These are phyloP conservation scores for Jimgerdemannia lactiflua DNA, from an alignment of 192 early-diverging fungal species.

Conservation along the genomic window DNA sequence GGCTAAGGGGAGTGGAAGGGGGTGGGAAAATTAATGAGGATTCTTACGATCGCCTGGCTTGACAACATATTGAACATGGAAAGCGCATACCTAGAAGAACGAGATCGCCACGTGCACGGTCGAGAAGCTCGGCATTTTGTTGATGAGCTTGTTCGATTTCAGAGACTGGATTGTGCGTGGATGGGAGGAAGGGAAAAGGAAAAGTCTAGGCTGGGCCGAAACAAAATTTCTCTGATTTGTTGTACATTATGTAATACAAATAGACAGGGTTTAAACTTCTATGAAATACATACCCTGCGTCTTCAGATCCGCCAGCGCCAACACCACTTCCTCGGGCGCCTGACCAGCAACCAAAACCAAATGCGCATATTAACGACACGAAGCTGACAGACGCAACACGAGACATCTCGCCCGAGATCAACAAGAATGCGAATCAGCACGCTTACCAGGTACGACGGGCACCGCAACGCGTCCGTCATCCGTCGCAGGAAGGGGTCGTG, in stretches of 20 bases:
- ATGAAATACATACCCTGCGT: background rate
- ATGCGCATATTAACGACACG: background rate
- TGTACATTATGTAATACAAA: too few relatives aligned
- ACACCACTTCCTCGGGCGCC: background rate
- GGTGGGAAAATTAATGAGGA: too few relatives aligned
- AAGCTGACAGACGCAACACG: too few relatives aligned
- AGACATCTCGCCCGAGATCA: too few relatives aligned
- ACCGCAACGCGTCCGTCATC: background rate
- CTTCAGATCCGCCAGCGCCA: background rate
- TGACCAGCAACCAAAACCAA: background rate
- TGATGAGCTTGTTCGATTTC: background rate
- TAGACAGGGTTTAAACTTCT: too few relatives aligned
- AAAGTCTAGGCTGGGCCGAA: background rate
- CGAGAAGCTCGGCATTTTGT: background rate
- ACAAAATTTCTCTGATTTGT: too few relatives aligned
- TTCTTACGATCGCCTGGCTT: too few relatives aligned
- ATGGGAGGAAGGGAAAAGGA: background rate
- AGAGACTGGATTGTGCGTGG: background rate
- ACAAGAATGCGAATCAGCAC: too few relatives aligned
- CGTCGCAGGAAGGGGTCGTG: background rate
- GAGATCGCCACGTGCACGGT: background rate
- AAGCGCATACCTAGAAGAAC: background rate
- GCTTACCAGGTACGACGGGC: background rate
- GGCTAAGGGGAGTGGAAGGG: background rate
- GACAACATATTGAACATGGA: background rate